Conservation (phyloP, 2,329 filamentous ascomycete species). For the Verticillium nonalfalfae region DNA sequence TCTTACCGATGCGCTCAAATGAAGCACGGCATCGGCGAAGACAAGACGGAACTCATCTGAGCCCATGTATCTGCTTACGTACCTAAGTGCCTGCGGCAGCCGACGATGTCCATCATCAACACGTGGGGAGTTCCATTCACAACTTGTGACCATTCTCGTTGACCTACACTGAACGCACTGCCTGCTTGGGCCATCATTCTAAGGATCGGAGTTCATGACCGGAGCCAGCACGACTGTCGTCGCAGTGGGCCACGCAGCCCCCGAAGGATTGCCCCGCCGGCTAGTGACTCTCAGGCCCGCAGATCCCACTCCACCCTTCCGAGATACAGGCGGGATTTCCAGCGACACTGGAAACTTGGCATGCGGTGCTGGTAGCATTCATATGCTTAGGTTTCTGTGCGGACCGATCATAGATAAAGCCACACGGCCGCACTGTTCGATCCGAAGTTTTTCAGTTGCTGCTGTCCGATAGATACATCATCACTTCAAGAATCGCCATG, state of each 20-base stretch:
- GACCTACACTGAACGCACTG: too few species aligned
- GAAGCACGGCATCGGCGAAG: too few species aligned
- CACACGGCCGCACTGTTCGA: not conserved
- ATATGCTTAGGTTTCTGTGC: not conserved
- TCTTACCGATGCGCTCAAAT: too few species aligned
- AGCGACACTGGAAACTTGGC: not conserved
- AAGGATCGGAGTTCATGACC: too few species aligned
- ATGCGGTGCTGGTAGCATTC: not conserved
- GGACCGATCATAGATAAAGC: not conserved
- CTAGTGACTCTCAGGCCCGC: not conserved
- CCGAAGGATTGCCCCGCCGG: not conserved
- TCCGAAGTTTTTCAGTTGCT: not conserved
- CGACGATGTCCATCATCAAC: too few species aligned
- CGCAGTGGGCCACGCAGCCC: not conserved
- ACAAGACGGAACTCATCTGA: too few species aligned
- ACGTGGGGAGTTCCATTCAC: too few species aligned
- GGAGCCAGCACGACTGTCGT: too few species aligned
- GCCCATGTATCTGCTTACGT: too few species aligned
- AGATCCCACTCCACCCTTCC: not conserved
- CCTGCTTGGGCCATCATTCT: too few species aligned
- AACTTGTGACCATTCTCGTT: too few species aligned
- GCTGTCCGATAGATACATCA: not conserved
- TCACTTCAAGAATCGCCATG: slow-evolving; percentile 18
- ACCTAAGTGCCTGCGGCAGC: too few species aligned
- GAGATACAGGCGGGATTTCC: not conserved